Evolutionary conservation across 139 green algal species (phyloP), one percentile per base, ranked within the genome.

Genomic region (Coelastrella sp.): DNA sequence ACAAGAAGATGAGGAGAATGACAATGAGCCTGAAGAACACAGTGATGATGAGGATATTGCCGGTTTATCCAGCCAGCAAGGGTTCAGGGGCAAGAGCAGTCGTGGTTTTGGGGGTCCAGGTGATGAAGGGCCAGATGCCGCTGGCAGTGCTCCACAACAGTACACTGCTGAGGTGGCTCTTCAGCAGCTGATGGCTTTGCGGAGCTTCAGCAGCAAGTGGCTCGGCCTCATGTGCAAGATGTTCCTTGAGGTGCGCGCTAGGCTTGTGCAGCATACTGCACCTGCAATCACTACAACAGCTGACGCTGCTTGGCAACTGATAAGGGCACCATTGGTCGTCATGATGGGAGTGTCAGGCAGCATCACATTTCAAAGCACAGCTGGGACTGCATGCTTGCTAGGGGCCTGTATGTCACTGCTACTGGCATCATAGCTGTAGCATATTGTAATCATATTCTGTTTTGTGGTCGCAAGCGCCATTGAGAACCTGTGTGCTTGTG

Each of bases 171-270:
- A 82, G 22, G 63, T 82, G 59, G 94, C 93, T 12, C 63, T 78
- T 57, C 87, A 72, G 75, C 95, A 96, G 82, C 75, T 96, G 15
- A 80, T 79, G 7, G 95, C 93, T 22, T 72, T 99, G 75, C 78
- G 92, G 9, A 83, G 58, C 0, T 94, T 95, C 22, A 89, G 94
- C 15, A 93, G 93, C 57, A 96, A 98, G 86, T 99, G 98, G 95
- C 83, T 99, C 83, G 93, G 93, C 6, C 88, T 98, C 70, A 93
- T 99, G 87, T 97, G 97, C 11, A 88, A 91, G 89, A 82, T 95
- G 1, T 99, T 98, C 74, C 63, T 99, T 22, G 89, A 85, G n/a
- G 82, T 87, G 82, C 22, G 78, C 24, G 15, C 14, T 22, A 20
- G 6, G 10, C 25, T 22, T 78, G 70, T 24, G 70, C 4, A 22